These are phyloP conservation scores for Ophiostoma populinum DNA, from an alignment of 2,329 filamentous ascomycete genomes.

Conservation along the genomic window DNA sequence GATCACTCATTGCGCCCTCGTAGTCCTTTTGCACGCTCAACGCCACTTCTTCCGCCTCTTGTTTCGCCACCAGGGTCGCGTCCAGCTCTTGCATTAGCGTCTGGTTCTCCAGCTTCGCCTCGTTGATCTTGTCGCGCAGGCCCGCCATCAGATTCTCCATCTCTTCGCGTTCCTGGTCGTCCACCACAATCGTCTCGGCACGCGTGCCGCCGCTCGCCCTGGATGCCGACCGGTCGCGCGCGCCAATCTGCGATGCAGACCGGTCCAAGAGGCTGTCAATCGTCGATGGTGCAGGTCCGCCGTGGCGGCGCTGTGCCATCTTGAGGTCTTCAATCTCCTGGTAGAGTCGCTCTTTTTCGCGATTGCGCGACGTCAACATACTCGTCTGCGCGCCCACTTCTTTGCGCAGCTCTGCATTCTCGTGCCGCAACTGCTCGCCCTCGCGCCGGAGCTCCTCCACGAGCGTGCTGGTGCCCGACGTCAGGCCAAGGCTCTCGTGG, in stretches of 20 bases:
- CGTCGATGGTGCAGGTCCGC: conserved; percentile 37
- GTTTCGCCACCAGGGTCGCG: conserved; percentile 45
- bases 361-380: conserved; percentile 90
- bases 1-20: conserved; percentile 52
- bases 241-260: conserved; percentile 69
- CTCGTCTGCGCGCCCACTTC: conserved; percentile 93
- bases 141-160: conserved; percentile 71
- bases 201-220: conserved; percentile 52
- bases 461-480: conserved; percentile 46
- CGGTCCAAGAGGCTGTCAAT: conserved; percentile 86
- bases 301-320: conserved; percentile 61
- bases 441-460: conserved; percentile 58
- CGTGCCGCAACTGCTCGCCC: conserved; percentile 64
- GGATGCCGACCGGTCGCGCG: conserved; percentile 54
- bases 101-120: conserved; percentile 76
- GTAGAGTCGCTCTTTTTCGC: conserved; percentile 86
- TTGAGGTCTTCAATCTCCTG: conserved; percentile 97
- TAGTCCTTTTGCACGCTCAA: conserved; percentile 63
- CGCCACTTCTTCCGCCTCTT: conserved; percentile 38
- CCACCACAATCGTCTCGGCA: conserved; percentile 32
- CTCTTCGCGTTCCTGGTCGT: conserved; percentile 72
- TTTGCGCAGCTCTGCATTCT: conserved; percentile 80
- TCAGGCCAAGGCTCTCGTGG: conserved; percentile 27
- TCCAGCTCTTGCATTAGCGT: conserved; percentile 73
- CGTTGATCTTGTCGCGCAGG: conserved; percentile 71